Percentiles rank a stretch among this genome's conserved stretches.
phyloP scores from a whole-genome alignment of 345 rosid species.

The Alliaria petiolata region DNA sequence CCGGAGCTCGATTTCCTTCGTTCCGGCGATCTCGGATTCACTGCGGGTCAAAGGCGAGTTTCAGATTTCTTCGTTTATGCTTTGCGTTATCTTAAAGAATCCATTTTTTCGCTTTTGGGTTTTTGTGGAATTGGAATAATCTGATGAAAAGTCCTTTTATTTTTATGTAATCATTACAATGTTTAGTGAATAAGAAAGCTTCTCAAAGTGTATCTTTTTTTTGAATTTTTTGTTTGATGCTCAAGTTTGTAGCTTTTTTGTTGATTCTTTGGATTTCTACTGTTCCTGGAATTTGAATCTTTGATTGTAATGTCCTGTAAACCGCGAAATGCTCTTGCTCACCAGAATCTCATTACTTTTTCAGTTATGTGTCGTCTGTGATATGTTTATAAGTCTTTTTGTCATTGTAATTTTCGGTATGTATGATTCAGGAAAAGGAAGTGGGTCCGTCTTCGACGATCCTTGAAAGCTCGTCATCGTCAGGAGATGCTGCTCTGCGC shows the following conservation, averaged over 20 bases:
- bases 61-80: neutral
- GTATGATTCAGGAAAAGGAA: constrained; percentile 42
- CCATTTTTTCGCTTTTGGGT: neutral
- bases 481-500: constrained; percentile 33
- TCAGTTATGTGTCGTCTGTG: neutral
- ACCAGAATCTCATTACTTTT: neutral
- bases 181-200: neutral
- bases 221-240: neutral
- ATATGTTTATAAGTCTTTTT: neutral
- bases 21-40: constrained; percentile 23
- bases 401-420: neutral
- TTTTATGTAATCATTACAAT: neutral
- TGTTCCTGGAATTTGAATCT: neutral
- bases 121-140: neutral
- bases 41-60: constrained; percentile 22
- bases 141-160: neutral
- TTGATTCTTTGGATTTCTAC: neutral
- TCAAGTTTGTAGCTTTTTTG: neutral
- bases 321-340: neutral
- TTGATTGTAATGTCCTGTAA: neutral
- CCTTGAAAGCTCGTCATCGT: constrained; percentile 46
- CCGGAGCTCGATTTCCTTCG: neutral
- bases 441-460: constrained; percentile 48
- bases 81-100: neutral
- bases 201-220: neutral